These are phyloP conservation scores for Chenopodium berlandieri DNA, from an alignment of 148 eudicot species.

Conservation along the genomic window DNA sequence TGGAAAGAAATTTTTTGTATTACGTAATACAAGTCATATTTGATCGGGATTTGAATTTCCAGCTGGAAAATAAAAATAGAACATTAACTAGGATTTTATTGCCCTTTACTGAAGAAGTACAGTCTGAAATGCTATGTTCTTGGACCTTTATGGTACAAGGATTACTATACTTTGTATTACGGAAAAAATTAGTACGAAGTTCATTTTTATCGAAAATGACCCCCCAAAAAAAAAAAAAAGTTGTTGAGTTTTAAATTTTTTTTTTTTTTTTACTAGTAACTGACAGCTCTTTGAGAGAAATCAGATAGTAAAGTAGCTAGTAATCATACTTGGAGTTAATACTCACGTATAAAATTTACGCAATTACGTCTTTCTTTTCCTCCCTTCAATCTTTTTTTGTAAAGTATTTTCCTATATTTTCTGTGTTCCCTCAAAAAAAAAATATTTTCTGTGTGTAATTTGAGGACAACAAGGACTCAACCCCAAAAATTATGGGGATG, in stretches of 20 bases:
- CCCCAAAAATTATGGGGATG: neutral
- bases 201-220: too few species aligned
- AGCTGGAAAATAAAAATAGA: too few species aligned
- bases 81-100: neutral
- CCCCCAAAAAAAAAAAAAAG: too few species aligned
- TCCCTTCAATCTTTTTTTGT: neutral
- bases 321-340: slow-evolving; percentile 11
- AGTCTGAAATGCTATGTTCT: neutral
- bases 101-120: neutral
- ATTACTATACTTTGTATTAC: too few species aligned
- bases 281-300: neutral
- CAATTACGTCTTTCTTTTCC: neutral
- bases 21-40: neutral
- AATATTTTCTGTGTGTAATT: neutral
- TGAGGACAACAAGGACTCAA: slow-evolving; percentile 14
- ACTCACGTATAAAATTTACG: neutral
- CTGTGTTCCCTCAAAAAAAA: too few species aligned
- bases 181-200: too few species aligned
- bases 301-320: neutral
- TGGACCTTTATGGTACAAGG: neutral
- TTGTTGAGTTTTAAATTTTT: too few species aligned
- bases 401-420: neutral
- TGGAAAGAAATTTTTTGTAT: neutral
- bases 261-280: too few species aligned
- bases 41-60: neutral